Percentiles rank a stretch among this genome's conserved stretches.
phyloP scores from a whole-genome alignment of 495 filamentous ascomycete species.

The Trypethelium eluteriae region DNA sequence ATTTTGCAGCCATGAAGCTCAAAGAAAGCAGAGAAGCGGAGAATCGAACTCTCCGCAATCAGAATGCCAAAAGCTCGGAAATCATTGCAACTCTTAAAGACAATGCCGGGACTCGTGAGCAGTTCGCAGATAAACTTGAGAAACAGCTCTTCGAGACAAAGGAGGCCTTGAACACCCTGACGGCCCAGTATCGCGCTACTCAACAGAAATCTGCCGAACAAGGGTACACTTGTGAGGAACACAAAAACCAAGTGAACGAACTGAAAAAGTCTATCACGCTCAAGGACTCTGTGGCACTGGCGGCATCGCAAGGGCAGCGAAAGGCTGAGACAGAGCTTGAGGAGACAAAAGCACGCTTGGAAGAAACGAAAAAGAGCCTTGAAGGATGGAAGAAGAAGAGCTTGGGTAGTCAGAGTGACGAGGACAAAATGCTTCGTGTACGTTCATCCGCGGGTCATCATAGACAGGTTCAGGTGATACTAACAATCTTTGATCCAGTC shows the following conservation, averaged over 20 bases:
- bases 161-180: constrained; percentile 59
- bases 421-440: constrained; percentile 77
- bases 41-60: constrained; percentile 64
- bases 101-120: constrained; percentile 54
- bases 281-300: constrained; percentile 58
- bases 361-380: constrained; percentile 65
- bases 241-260: constrained; percentile 70
- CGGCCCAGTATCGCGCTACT: constrained; percentile 59
- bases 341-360: constrained; percentile 60
- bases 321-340: constrained; percentile 68
- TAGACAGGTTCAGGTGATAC: background rate
- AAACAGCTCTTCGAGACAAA: constrained; percentile 78
- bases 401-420: constrained; percentile 67
- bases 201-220: constrained; percentile 65
- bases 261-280: constrained; percentile 60
- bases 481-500: constrained; percentile 42
- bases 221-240: constrained; percentile 55
- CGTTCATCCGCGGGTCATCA: constrained; percentile 35
- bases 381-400: constrained; percentile 77
- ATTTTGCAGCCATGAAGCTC: constrained; percentile 87
- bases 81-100: constrained; percentile 92
- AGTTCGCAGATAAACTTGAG: constrained; percentile 72
- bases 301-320: constrained; percentile 52
- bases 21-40: constrained; percentile 75
- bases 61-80: constrained; percentile 85